Evolutionary conservation across 1,284 basidiomycete species (phyloP).

Genomic region (Puccinia sorghi): DNA sequence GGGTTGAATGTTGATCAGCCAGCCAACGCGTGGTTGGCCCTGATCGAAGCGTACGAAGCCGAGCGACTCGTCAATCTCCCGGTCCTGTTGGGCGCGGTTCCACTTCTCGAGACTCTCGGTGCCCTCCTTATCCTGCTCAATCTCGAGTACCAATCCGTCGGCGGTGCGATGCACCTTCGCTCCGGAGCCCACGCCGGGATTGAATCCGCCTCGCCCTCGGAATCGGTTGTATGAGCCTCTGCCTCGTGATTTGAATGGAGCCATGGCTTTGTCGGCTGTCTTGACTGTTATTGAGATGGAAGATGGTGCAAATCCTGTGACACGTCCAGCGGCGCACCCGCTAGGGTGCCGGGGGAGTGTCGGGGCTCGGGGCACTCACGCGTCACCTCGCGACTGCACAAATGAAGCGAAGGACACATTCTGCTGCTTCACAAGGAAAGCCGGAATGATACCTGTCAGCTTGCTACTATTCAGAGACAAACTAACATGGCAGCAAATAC

Average conservation of each 20-base stretch:
- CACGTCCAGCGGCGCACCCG: too few relatives aligned
- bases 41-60: conserved; percentile 76
- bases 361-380: not conserved
- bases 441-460: too few relatives aligned
- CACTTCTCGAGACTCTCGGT: conserved; percentile 57
- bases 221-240: conserved; percentile 20
- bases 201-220: conserved; percentile 24
- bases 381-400: too few relatives aligned
- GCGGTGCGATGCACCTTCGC: conserved; percentile 26
- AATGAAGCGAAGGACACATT: too few relatives aligned
- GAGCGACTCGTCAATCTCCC: conserved; percentile 90
- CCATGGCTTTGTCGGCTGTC: conserved; percentile 10
- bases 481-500: too few relatives aligned
- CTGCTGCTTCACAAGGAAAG: too few relatives aligned
- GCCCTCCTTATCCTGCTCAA: conserved; percentile 51
- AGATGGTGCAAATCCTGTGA: too few relatives aligned
- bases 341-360: not conserved
- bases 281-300: too few relatives aligned
- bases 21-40: conserved; percentile 69
- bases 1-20: conserved; percentile 99
- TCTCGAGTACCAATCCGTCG: conserved; percentile 53
- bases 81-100: conserved; percentile 59
- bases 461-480: too few relatives aligned
- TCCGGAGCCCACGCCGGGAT: not conserved
- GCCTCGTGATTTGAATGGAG: conserved; percentile 20